Evolutionary conservation across 108 stramenopile genomes (phyloP).

Genomic region (Pseudonitzschia delicatissima): DNA sequence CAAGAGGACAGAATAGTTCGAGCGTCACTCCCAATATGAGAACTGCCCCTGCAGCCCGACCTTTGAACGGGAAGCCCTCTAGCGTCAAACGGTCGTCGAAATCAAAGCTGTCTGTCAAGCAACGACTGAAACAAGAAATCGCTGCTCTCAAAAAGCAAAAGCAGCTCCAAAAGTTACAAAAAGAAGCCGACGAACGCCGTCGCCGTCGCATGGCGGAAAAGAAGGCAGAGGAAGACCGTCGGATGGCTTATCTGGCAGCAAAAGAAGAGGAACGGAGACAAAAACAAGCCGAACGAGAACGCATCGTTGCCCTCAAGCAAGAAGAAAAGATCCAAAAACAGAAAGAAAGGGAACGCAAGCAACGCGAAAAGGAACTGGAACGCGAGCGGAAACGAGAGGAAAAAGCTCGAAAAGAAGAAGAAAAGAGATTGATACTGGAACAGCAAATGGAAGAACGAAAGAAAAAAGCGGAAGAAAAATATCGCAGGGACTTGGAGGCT

Average conservation of each 20-base stretch:
- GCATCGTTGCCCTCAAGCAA: constrained; percentile 41
- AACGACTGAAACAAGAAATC: constrained; percentile 62
- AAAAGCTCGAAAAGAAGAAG: constrained; percentile 7
- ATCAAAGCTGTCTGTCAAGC: constrained; percentile 32
- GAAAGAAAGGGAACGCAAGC: constrained; percentile 21
- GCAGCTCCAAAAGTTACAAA: constrained; percentile 30
- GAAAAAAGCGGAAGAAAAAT: constrained; percentile 13
- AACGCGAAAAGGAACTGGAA: constrained; percentile 11
- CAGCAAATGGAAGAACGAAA: constrained; percentile 17
- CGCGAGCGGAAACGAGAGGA: constrained; percentile 31
- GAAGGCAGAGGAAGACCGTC: constrained; percentile 18
- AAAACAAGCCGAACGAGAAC: constrained; percentile 46
- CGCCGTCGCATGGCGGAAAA: constrained; percentile 10
- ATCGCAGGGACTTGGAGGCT: constrained; percentile 14
- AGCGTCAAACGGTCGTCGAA: neutral
- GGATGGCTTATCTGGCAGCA: neutral
- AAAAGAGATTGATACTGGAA: neutral
- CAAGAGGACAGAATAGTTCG: too few species aligned
- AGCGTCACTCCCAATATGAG: too few species aligned
- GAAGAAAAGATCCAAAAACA: constrained; percentile 25
- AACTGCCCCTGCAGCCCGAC: neutral
- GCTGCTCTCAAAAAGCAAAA: constrained; percentile 47
- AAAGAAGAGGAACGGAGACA: neutral
- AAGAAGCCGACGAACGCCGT: constrained; percentile 33
- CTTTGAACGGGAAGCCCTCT: too few species aligned